phyloP scores from a whole-genome alignment of 2,329 filamentous ascomycete genomes.

The Verticillium zaregamsianum region DNA sequence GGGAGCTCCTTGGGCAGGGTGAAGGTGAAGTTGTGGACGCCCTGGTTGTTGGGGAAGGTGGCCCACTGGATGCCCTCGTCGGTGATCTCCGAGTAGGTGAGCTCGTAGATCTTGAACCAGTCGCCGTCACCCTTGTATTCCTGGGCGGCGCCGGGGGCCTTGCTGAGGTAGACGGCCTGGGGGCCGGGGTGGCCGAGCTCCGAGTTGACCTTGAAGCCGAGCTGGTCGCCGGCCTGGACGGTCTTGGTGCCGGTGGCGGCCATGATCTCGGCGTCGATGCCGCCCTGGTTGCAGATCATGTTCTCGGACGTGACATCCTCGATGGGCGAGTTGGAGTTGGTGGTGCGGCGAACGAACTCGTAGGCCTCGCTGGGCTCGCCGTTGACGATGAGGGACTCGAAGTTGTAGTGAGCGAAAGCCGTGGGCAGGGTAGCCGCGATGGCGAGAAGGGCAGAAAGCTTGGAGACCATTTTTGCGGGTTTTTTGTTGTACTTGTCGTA shows the following conservation, averaged over 20 bases:
- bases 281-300: conserved; percentile 35
- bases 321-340: conserved; percentile 30
- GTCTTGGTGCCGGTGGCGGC: conserved; percentile 27
- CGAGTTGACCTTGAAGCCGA: neutral
- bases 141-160: conserved; percentile 23
- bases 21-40: conserved; percentile 1
- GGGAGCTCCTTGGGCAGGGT: conserved; percentile 28
- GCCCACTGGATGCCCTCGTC: conserved; percentile 26
- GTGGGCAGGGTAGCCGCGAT: conserved; percentile 9
- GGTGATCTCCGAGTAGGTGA: conserved; percentile 23
- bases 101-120: conserved; percentile 33
- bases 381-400: conserved; percentile 15
- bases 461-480: neutral
- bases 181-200: conserved; percentile 32
- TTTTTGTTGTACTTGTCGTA: neutral
- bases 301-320: conserved; percentile 30
- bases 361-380: conserved; percentile 12
- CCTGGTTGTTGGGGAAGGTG: conserved; percentile 18
- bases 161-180: conserved; percentile 30
- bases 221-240: neutral
- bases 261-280: conserved; percentile 28
- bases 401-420: conserved; percentile 15
- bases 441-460: neutral
- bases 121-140: conserved; percentile 27
- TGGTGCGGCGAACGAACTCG: conserved; percentile 13